Conservation (phyloP, 73 alveolate species). For the Paramecium sexaurelia region DNA sequence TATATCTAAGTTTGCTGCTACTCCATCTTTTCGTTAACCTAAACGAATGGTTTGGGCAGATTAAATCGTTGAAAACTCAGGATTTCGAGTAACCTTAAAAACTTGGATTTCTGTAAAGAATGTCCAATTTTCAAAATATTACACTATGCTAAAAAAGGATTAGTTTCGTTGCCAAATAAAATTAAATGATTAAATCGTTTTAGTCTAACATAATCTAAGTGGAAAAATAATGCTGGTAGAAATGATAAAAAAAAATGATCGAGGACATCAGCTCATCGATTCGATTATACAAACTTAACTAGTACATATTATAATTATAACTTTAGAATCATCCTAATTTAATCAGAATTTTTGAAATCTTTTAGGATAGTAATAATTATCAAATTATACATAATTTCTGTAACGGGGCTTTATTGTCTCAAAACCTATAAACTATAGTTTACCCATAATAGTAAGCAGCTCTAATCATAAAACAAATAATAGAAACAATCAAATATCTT, state of each 20-base stretch:
- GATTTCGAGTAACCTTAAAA: not conserved
- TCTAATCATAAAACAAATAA: not conserved
- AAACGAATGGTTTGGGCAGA: slow-evolving; percentile 12
- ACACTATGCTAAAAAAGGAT: not conserved
- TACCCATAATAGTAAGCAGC: not conserved
- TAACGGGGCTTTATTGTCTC: not conserved
- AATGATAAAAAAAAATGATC: not conserved
- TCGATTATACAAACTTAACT: not conserved
- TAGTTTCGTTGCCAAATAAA: not conserved
- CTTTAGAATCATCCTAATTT: not conserved
- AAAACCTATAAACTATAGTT: not conserved
- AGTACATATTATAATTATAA: not conserved
- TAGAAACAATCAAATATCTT: not conserved
- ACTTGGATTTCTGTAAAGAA: not conserved
- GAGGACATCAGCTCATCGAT: not conserved
- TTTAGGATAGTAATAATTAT: not conserved
- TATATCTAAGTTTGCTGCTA: not conserved
- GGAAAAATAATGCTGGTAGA: slow-evolving; percentile 3
- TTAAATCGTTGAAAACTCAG: not conserved
- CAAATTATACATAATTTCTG: slow-evolving; percentile 2
- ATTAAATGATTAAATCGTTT: not conserved
- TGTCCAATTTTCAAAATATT: not conserved
- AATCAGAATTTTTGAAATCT: not conserved
- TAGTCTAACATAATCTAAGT: slow-evolving; percentile 13
- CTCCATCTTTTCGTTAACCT: not conserved